Evolutionary conservation across 1,284 basidiomycete genomes (phyloP).

Genomic region (Cryptococcus wingfieldii): DNA sequence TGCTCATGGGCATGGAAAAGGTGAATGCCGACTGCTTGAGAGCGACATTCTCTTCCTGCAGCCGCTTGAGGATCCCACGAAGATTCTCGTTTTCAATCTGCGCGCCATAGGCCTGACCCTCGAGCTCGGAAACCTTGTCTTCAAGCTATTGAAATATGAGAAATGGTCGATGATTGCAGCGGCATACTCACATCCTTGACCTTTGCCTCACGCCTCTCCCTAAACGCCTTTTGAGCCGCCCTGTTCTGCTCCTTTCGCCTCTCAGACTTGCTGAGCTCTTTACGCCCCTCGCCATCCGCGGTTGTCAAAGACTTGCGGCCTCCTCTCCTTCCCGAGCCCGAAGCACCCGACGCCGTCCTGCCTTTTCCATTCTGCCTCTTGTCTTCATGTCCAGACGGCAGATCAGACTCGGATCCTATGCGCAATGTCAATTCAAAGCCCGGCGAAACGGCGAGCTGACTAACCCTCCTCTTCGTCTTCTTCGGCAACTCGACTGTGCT

Average conservation of each 20-base stretch:
- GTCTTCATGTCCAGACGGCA: conserved; percentile 36
- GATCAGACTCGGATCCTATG: conserved; percentile 33
- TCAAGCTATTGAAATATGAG: conserved; percentile 40
- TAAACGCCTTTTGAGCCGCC: conserved; percentile 50
- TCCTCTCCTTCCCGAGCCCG: conserved; percentile 18
- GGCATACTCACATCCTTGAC: conserved; percentile 45
- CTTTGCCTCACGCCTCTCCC: conserved; percentile 48
- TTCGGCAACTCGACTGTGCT: conserved; percentile 6
- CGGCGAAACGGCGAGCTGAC: conserved; percentile 1
- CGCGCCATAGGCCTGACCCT: conserved; percentile 43
- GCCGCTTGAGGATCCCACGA: conserved; percentile 42
- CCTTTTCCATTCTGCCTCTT: conserved; percentile 33
- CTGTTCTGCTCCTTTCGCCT: conserved; percentile 50
- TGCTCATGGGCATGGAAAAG: conserved; percentile 42
- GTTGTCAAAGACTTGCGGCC: conserved; percentile 25
- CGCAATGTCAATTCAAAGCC: neutral
- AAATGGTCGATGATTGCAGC: neutral
- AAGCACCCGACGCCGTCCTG: neutral
- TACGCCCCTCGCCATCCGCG: conserved; percentile 10
- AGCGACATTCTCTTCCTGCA: conserved; percentile 49
- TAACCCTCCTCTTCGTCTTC: conserved; percentile 33
- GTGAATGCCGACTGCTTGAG: conserved; percentile 48
- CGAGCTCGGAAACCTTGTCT: conserved; percentile 46
- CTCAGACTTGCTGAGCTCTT: conserved; percentile 38
- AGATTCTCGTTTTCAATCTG: conserved; percentile 49